These are phyloP conservation scores for Cyclocybe aegerita DNA, from an alignment of 768 basidiomycete genomes.

Conservation along the genomic window DNA sequence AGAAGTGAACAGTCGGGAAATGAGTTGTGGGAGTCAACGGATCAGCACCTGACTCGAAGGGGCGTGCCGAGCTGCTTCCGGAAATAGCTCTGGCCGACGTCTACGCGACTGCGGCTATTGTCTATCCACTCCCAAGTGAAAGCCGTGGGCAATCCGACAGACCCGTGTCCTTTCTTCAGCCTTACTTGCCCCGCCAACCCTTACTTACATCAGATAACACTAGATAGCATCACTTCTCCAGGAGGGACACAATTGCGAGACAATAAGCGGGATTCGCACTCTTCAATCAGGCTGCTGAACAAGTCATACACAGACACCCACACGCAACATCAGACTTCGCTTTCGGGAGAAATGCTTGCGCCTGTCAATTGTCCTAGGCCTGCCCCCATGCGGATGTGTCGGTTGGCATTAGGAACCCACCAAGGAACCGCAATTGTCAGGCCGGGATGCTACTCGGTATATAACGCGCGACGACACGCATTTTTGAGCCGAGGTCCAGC, in stretches of 20 bases:
- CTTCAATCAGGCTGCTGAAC: not conserved
- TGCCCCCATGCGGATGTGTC: slow-evolving; percentile 12
- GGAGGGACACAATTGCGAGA: too few relatives aligned
- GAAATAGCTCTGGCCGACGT: too few relatives aligned
- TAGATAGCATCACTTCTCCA: too few relatives aligned
- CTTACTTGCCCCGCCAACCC: too few relatives aligned
- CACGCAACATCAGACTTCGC: not conserved
- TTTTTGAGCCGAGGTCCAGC: not conserved
- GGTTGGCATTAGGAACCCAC: not conserved
- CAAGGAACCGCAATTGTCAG: slow-evolving; percentile 3
- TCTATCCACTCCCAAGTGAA: too few relatives aligned
- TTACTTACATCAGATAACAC: too few relatives aligned
- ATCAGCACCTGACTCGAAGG: slow-evolving; percentile 9
- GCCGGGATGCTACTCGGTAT: not conserved
- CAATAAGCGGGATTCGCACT: too few relatives aligned
- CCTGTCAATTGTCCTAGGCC: slow-evolving; percentile 12
- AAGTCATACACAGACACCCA: not conserved
- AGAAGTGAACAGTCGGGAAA: not conserved
- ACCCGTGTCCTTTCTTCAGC: too few relatives aligned
- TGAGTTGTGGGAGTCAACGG: not conserved
- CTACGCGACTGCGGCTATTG: too few relatives aligned
- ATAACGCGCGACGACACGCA: not conserved
- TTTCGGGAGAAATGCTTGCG: slow-evolving; percentile 11
- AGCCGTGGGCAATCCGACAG: too few relatives aligned
- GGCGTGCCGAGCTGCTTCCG: not conserved